These are phyloP conservation scores for Parascedosporium putredinis DNA, from an alignment of 2,329 filamentous ascomycete genomes.

Conservation along the genomic window DNA sequence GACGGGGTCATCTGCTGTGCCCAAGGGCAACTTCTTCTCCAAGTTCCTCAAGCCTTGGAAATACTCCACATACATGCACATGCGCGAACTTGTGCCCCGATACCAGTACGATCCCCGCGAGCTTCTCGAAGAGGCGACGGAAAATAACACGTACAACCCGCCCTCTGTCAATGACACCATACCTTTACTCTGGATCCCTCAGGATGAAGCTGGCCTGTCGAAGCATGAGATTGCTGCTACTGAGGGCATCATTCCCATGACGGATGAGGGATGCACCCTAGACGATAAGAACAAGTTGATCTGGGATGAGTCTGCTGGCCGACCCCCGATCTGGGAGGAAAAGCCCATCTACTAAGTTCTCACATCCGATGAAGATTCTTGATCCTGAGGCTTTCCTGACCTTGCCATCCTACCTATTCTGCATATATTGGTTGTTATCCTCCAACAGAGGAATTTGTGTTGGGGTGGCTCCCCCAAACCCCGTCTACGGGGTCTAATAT, in stretches of 20 bases:
- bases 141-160: slow-evolving; percentile 62
- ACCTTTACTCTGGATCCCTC: slow-evolving; percentile 76
- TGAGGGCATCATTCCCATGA: slow-evolving; percentile 62
- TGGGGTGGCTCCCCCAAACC: too few species aligned
- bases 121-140: slow-evolving; percentile 49
- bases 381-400: too few species aligned
- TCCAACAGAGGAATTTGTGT: background rate
- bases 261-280: slow-evolving; percentile 63
- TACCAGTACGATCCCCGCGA: slow-evolving; percentile 36
- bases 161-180: slow-evolving; percentile 53
- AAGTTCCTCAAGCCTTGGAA: slow-evolving; percentile 62
- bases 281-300: slow-evolving; percentile 48
- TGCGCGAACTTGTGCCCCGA: slow-evolving; percentile 60
- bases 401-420: too few species aligned
- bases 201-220: slow-evolving; percentile 63
- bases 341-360: slow-evolving; percentile 31
- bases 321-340: slow-evolving; percentile 33
- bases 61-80: slow-evolving; percentile 58
- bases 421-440: background rate
- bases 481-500: too few species aligned
- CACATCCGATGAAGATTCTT: background rate
- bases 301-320: slow-evolving; percentile 30
- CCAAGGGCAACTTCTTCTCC: slow-evolving; percentile 41
- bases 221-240: slow-evolving; percentile 69
- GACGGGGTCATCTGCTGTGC: slow-evolving; percentile 14